These are phyloP conservation scores for Flaveria bidentis DNA, from an alignment of 129 eudicot genomes.

Conservation along the genomic window DNA sequence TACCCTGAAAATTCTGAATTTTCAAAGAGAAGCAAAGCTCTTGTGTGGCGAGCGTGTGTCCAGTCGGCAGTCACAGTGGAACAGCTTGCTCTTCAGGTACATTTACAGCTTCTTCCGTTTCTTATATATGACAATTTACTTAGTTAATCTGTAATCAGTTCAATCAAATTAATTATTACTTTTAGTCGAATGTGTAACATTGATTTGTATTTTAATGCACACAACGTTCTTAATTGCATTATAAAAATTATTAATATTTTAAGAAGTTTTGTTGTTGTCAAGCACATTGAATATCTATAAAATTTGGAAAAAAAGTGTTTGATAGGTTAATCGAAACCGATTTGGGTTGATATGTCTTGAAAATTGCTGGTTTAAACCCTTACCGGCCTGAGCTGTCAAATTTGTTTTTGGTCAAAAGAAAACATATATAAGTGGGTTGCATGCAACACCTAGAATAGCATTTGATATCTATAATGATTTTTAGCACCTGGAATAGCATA, in stretches of 20 bases:
- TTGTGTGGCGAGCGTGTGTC: constrained; percentile 82
- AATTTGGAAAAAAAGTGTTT: not conserved
- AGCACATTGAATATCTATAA: not conserved
- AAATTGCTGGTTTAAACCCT: not conserved
- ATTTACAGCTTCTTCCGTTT: constrained; percentile 23
- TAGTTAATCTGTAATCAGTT: not conserved
- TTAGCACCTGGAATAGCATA: too few species aligned
- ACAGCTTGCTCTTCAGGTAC: constrained; percentile 92
- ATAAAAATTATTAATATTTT: not conserved
- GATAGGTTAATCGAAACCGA: not conserved
- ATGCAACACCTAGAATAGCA: too few species aligned
- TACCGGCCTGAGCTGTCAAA: not conserved
- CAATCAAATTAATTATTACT: not conserved
- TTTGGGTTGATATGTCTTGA: not conserved
- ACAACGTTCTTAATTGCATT: not conserved
- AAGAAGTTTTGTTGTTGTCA: not conserved
- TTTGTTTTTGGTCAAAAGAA: not conserved
- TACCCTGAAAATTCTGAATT: constrained; percentile 79
- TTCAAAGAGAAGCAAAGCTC: constrained; percentile 66
- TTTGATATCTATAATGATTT: too few species aligned
- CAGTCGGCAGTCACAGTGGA: constrained; percentile 71
- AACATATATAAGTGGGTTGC: not conserved
- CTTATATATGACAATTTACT: not conserved
- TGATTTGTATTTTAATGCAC: not conserved
- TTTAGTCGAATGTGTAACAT: not conserved